Evolutionary conservation across 2,329 filamentous ascomycete genomes (phyloP).

Genomic region (Botrytis aclada): DNA sequence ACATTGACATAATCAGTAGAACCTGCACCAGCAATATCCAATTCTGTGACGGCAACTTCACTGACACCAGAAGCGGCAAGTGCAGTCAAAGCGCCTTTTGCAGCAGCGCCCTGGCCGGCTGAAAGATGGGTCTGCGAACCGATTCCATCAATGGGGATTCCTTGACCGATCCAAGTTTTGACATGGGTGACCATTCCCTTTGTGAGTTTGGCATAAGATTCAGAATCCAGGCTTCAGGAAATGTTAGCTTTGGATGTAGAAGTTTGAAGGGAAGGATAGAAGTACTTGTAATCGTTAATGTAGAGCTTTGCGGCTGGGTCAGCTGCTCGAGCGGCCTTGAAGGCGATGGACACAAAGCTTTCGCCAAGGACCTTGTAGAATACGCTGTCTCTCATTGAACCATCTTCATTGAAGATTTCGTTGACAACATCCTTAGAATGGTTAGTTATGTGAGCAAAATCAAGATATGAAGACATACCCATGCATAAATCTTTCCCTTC

Average conservation of each 20-base stretch:
- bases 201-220: slow-evolving; percentile 59
- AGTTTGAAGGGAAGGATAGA: slow-evolving; percentile 39
- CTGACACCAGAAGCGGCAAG: slow-evolving; percentile 49
- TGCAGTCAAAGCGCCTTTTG: slow-evolving; percentile 22
- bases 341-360: slow-evolving; percentile 67
- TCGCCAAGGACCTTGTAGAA: slow-evolving; percentile 68
- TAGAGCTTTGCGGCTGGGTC: slow-evolving; percentile 68
- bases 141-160: slow-evolving; percentile 64
- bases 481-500: slow-evolving; percentile 61
- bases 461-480: slow-evolving; percentile 35
- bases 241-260: background rate
- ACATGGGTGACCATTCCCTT: slow-evolving; percentile 56
- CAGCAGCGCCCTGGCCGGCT: slow-evolving; percentile 19
- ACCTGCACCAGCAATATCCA: slow-evolving; percentile 49
- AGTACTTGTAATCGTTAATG: slow-evolving; percentile 67
- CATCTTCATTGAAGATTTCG: slow-evolving; percentile 54
- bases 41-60: slow-evolving; percentile 59
- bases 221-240: slow-evolving; percentile 55
- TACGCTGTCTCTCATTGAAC: slow-evolving; percentile 40
- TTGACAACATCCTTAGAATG: slow-evolving; percentile 56
- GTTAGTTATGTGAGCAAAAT: background rate
- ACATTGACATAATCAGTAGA: slow-evolving; percentile 24
- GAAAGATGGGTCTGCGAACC: slow-evolving; percentile 32
- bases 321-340: slow-evolving; percentile 62
- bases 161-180: slow-evolving; percentile 59